Evolutionary conservation across 2,329 filamentous ascomycete genomes (phyloP).

Genomic region (Bipolaris gigantea): DNA sequence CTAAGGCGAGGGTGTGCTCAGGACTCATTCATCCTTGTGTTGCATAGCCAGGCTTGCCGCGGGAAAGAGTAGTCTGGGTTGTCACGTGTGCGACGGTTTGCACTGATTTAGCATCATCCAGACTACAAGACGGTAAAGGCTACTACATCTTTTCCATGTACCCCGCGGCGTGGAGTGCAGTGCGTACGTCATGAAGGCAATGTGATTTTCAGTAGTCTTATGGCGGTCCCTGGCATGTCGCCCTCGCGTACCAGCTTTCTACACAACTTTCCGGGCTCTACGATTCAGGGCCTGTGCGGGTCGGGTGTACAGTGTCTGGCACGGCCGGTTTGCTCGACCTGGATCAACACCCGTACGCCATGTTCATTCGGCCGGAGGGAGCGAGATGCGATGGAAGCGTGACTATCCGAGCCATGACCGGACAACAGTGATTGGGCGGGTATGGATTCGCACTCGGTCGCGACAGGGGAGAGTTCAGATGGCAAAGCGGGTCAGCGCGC

Average conservation of each 20-base stretch:
- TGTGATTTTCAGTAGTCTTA: background rate
- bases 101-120: background rate
- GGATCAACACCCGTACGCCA: background rate
- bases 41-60: background rate
- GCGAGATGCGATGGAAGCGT: constrained; percentile 22
- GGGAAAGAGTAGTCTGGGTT: background rate
- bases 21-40: background rate
- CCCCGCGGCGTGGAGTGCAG: background rate
- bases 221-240: too few species aligned
- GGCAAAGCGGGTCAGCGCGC: constrained; percentile 32
- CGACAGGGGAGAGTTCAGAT: constrained; percentile 24
- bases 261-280: background rate
- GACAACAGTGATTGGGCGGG: constrained; percentile 20
- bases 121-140: background rate
- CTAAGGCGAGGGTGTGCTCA: background rate
- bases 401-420: constrained; percentile 15
- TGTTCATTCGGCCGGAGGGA: constrained; percentile 20
- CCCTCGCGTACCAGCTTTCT: too few species aligned
- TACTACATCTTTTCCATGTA: background rate
- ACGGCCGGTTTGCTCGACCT: background rate
- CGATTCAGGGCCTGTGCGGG: background rate
- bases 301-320: background rate
- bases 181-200: background rate
- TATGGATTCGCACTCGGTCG: constrained; percentile 5
- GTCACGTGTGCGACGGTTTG: background rate